Evolutionary conservation across 495 filamentous ascomycete genomes (phyloP).

Genomic region (Annulohypoxylon bovei): DNA sequence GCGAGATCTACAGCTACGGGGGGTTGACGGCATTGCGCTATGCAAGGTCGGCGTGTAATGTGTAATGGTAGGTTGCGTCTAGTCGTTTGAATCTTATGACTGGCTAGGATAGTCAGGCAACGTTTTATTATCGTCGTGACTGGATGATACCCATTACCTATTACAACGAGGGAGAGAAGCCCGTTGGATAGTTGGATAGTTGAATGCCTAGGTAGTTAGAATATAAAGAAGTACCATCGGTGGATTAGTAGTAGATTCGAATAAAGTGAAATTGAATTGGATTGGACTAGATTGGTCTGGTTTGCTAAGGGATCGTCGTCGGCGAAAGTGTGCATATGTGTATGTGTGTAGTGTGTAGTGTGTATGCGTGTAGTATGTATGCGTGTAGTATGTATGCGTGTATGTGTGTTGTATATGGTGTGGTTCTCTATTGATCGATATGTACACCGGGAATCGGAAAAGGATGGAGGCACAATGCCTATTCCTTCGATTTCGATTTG

Average conservation of each 20-base stretch:
- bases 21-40: conserved; percentile 34
- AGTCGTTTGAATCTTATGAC: conserved; percentile 25
- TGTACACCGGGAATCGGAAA: conserved; percentile 6
- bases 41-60: conserved; percentile 45
- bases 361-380: no score
- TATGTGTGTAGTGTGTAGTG: no score
- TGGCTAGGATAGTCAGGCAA: conserved; percentile 25
- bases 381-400: no score
- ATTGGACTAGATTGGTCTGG: no score
- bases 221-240: background rate
- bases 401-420: background rate
- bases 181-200: background rate
- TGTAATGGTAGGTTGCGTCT: conserved; percentile 43
- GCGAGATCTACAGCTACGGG: conserved; percentile 38
- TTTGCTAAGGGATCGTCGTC: conserved; percentile 3
- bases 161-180: conserved; percentile 9
- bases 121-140: conserved; percentile 31
- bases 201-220: background rate
- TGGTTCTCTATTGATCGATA: conserved; percentile 2
- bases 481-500: conserved; percentile 17
- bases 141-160: no score
- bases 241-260: background rate
- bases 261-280: background rate
- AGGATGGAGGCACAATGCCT: conserved; percentile 6
- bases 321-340: background rate